Conservation (phyloP, 1,284 basidiomycete genomes). For the Inonotus obliquus region DNA sequence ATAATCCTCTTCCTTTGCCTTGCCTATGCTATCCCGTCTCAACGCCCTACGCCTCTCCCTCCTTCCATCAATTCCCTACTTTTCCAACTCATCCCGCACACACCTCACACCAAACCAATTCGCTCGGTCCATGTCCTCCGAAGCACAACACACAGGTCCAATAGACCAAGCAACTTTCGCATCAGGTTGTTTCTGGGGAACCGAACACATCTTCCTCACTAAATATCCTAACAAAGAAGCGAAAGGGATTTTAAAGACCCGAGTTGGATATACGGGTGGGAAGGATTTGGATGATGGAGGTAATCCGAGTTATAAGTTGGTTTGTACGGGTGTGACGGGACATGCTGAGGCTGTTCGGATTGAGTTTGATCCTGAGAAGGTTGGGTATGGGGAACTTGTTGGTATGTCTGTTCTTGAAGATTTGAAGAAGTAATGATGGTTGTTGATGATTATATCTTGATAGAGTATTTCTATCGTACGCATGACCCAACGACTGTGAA, state of each 20-base stretch:
- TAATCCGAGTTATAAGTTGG: slow-evolving; percentile 68
- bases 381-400: slow-evolving; percentile 81
- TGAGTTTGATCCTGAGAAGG: slow-evolving; percentile 76
- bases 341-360: slow-evolving; percentile 90
- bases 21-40: slow-evolving; percentile 10
- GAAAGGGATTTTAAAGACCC: slow-evolving; percentile 47
- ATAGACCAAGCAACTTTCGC: slow-evolving; percentile 71
- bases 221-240: slow-evolving; percentile 65
- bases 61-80: slow-evolving; percentile 2
- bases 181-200: slow-evolving; percentile 76
- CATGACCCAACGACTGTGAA: slow-evolving; percentile 90
- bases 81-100: not conserved
- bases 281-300: slow-evolving; percentile 42
- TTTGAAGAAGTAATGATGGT: no score
- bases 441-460: slow-evolving; percentile 14
- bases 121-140: slow-evolving; percentile 4
- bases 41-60: slow-evolving; percentile 8
- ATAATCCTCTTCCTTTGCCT: not conserved
- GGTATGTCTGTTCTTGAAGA: slow-evolving; percentile 38
- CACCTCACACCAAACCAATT: not conserved
- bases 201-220: slow-evolving; percentile 83
- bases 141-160: not conserved
- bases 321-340: slow-evolving; percentile 79
- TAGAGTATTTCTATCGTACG: slow-evolving; percentile 91
- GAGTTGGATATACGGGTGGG: slow-evolving; percentile 83